Base-by-base conservation (phyloP, 2,329 filamentous ascomycete species). In the Fusarium mundagurra region DNA sequence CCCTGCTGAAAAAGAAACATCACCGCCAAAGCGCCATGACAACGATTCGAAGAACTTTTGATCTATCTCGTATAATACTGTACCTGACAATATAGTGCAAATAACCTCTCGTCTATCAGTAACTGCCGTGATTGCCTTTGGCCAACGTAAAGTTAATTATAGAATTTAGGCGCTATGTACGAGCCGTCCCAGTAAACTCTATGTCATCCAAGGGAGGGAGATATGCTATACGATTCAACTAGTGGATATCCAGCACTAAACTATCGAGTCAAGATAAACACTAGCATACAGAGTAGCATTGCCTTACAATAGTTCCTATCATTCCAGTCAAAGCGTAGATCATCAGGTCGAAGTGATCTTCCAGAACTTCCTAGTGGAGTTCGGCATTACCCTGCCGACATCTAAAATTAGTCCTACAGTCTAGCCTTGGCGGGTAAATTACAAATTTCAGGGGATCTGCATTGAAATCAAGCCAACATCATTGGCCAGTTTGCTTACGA, bases 351-450 rank as follows among this genome's bases (percentile, higher is more conserved):
- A 34, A 13, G 27, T 17, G 24, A 17, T 34, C 31, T 36, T 43
- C 20, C 20, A 43, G 31, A n/a, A 44, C 11, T 20, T 27, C 59
- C 22, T 34, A 38, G 27, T 54, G 45, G 38, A 44, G 18, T 18
- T 29, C 63, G 65, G 65, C 63, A 61, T 38, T 61, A n/a, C 38
- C 29, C 14, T 51, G 27, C 53, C 44, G 63, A 31, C 20, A 31
- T 51, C 65, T 68, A 68, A 68, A 68, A 67, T 67, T 67, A 61
- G 65, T n/a, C 2, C 8, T 14, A 13, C 31, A 22, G 36, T 51
- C 48, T 59, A 55, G 20, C 18, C 12, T 9, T 29, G 17, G 22
- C 9, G 27, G 45, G 17, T 27, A 31, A 44, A 61, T 61, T 53
- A 50, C 31, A 58, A 62, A 62, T 62, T 59, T 31, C 24, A 62